Base-by-base conservation (phyloP, 352 stramenopile species). In the Phytophthora rubi region DNA sequence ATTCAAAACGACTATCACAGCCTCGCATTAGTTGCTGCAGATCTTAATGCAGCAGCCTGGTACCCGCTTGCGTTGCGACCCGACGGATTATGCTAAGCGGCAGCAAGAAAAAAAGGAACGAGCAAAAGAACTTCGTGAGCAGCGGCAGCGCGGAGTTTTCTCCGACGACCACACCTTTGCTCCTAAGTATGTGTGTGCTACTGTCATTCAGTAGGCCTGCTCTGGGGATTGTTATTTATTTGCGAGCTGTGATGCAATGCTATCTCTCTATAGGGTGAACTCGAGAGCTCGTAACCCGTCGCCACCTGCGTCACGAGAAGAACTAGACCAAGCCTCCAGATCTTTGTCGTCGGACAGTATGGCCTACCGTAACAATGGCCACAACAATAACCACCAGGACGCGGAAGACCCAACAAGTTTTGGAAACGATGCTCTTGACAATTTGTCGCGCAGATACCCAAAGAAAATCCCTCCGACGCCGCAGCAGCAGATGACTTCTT, bases 31-130 rank as follows among this genome's bases (percentile, higher is more conserved):
- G 57, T 61, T 47, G 45, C 63, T 59, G 63, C 58, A 60, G 61
- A 85, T 75, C 57, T 77, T 77, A 28, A 79, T 79, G 77, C 79
- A 83, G 76, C 70, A 79, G 53, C 53, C 75, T 73, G 70, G 61
- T 57, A 81, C 82, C 62, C 80, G 85, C 53, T 80, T 91, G 51
- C 85, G 84, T 59, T 93, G 83, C 62, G 85, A 93, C 68, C 85
- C 86, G 53, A 93, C 83, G 13, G 85, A 93, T 75, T 92, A 93
- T 80, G 87, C 87, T 52, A 85, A 85, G 63, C 86, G 83, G 70
- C 87, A 93, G 71, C 84, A 87, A 52, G 82, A 92, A 61, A 90
- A 90, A 53, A 91, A 88, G 21, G 83, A 95, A 3, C 82, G 83
- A 62, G 87, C 87, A 52, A 88, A 86, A 66, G 82, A 93, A 63